Evolutionary conservation across 2,329 filamentous ascomycete species (phyloP).

Genomic region (Calonectria pauciramosa): DNA sequence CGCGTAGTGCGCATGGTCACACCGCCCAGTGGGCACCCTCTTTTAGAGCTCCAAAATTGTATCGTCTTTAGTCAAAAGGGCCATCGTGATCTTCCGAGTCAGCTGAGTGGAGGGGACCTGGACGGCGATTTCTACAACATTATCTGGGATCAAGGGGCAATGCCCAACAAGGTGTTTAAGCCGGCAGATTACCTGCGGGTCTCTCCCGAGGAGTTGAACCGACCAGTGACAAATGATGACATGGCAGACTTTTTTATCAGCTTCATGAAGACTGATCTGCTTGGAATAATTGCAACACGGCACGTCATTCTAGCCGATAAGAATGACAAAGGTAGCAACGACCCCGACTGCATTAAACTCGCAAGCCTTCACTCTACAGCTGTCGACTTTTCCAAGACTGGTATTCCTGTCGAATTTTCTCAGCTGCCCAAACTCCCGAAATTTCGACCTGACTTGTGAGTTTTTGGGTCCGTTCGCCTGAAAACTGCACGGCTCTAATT

Average conservation of each 20-base stretch:
- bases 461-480: constrained; percentile 15
- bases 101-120: constrained; percentile 84
- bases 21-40: constrained; percentile 70
- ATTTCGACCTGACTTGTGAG: constrained; percentile 70
- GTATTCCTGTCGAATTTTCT: constrained; percentile 67
- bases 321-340: too few relatives aligned
- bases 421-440: constrained; percentile 56
- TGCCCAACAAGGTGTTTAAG: constrained; percentile 56
- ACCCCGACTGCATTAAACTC: constrained; percentile 69
- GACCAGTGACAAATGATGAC: constrained; percentile 71
- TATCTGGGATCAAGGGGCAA: constrained; percentile 75
- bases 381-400: constrained; percentile 84
- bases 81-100: constrained; percentile 79
- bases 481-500: background rate
- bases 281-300: constrained; percentile 74
- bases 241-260: constrained; percentile 87
- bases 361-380: constrained; percentile 78
- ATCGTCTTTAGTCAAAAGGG: constrained; percentile 83
- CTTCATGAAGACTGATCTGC: constrained; percentile 77
- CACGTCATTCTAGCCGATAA: constrained; percentile 77
- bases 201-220: constrained; percentile 68
- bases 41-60: constrained; percentile 77
- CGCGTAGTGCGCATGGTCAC: constrained; percentile 75
- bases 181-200: constrained; percentile 80
- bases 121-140: constrained; percentile 88